Evolutionary conservation across 2,329 filamentous ascomycete species (phyloP).

Genomic region (Diplodia intermedia): DNA sequence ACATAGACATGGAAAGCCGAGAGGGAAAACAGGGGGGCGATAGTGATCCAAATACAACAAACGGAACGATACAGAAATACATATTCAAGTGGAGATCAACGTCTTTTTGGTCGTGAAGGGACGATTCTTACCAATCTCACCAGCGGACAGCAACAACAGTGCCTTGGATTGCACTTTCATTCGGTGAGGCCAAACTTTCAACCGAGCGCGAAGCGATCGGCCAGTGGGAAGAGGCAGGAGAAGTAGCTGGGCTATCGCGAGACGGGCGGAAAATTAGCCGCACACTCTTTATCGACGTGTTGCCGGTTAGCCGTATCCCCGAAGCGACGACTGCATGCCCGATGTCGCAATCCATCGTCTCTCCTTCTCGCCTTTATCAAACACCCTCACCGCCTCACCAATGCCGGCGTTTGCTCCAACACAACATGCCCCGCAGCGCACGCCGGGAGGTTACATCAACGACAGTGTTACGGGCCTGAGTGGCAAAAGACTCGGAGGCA

Average conservation of each 20-base stretch:
- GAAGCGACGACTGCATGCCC: constrained; percentile 5
- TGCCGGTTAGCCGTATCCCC: constrained; percentile 23
- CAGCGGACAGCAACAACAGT: not conserved
- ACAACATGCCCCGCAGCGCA: not conserved
- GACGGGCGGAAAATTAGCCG: constrained; percentile 12
- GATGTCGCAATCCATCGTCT: constrained; percentile 24
- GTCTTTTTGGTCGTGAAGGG: not conserved
- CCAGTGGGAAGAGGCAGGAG: not conserved
- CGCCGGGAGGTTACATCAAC: not conserved
- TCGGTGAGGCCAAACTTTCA: constrained; percentile 26
- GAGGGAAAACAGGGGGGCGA: not conserved
- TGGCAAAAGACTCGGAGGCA: not conserved
- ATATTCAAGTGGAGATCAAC: too few relatives aligned
- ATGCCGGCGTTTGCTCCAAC: not conserved
- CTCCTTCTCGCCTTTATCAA: not conserved
- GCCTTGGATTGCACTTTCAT: not conserved
- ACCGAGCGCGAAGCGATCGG: not conserved
- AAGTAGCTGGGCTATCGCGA: constrained; percentile 11
- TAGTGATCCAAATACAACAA: not conserved
- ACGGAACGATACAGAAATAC: not conserved
- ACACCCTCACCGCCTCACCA: not conserved
- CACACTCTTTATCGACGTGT: not conserved
- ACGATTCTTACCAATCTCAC: not conserved
- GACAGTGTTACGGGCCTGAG: not conserved
- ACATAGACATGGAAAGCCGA: not conserved